These are phyloP conservation scores for Omphalotus guepiniiformis DNA, from an alignment of 768 basidiomycete species.

Conservation along the genomic window DNA sequence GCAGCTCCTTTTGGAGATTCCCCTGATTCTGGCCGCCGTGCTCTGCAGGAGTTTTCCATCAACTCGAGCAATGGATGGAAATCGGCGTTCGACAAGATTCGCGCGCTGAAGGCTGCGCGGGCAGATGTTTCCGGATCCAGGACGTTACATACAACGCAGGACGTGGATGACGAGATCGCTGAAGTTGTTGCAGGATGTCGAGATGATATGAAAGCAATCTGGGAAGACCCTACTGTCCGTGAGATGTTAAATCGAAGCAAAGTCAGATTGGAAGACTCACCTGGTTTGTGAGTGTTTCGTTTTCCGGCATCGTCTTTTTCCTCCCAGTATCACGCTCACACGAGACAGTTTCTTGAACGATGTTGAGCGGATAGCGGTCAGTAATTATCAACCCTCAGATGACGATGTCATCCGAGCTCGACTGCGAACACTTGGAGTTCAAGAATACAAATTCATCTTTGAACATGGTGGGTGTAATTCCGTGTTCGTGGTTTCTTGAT, in stretches of 20 bases:
- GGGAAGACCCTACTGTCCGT: slow-evolving; percentile 61
- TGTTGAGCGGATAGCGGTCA: slow-evolving; percentile 56
- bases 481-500: not conserved
- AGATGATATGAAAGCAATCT: slow-evolving; percentile 64
- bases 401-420: slow-evolving; percentile 78
- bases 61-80: slow-evolving; percentile 67
- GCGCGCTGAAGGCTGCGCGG: slow-evolving; percentile 30
- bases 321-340: not conserved
- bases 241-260: slow-evolving; percentile 55
- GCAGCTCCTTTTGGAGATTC: slow-evolving; percentile 37
- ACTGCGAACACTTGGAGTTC: slow-evolving; percentile 71
- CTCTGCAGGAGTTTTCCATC: slow-evolving; percentile 50
- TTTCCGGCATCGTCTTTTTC: not conserved
- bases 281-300: slow-evolving; percentile 65
- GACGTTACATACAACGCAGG: slow-evolving; percentile 26
- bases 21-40: slow-evolving; percentile 19
- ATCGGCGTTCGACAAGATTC: slow-evolving; percentile 53
- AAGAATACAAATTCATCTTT: slow-evolving; percentile 66
- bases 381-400: slow-evolving; percentile 66
- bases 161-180: slow-evolving; percentile 49
- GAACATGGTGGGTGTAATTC: slow-evolving; percentile 51
- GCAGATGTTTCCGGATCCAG: slow-evolving; percentile 14
- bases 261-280: slow-evolving; percentile 58
- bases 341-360: slow-evolving; percentile 64
- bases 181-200: slow-evolving; percentile 57